Percentiles rank a stretch among this genome's conserved stretches.
Evolutionary conservation across 2,329 filamentous ascomycete genomes (phyloP).

Genomic region (Plenodomus biglobosus): DNA sequence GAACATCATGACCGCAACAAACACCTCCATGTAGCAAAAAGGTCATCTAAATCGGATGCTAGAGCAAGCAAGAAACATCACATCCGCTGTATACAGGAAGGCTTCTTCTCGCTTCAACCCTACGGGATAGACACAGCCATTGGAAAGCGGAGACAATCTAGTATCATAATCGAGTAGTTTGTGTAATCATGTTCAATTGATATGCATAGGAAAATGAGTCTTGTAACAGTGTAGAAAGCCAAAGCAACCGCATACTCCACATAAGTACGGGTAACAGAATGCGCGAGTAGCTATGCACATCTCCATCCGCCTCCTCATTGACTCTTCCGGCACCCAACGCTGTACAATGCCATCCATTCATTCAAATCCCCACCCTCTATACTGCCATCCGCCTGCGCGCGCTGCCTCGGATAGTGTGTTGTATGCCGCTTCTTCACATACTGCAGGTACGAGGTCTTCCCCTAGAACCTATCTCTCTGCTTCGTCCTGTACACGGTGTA

Average conservation of each 20-base stretch:
- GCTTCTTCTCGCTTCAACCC: background rate
- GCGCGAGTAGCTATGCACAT: conserved; percentile 10
- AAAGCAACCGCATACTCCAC: background rate
- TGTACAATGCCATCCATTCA: conserved; percentile 21
- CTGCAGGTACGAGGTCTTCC: conserved; percentile 8
- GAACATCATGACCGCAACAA: conserved; percentile 29
- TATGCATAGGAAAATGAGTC: conserved; percentile 7
- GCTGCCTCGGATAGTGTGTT: background rate
- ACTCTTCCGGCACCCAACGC: conserved; percentile 17
- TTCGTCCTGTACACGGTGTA: conserved; percentile 79
- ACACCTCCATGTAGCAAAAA: conserved; percentile 14
- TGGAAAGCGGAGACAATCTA: conserved; percentile 1
- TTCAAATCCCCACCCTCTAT: conserved; percentile 8
- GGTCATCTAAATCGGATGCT: conserved; percentile 33
- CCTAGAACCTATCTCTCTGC: conserved; percentile 51
- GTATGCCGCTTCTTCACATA: conserved; percentile 1
- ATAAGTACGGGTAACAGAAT: background rate
- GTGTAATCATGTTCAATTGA: background rate
- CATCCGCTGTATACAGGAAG: background rate
- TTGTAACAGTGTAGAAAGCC: conserved; percentile 1
- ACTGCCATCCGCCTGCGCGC: conserved; percentile 4
- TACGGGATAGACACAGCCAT: background rate
- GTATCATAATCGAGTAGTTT: background rate
- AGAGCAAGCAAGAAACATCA: conserved; percentile 11
- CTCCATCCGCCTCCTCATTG: conserved; percentile 7